phyloP scores from a whole-genome alignment of 176 grass and related monocot species.

The Oryza meridionalis region DNA sequence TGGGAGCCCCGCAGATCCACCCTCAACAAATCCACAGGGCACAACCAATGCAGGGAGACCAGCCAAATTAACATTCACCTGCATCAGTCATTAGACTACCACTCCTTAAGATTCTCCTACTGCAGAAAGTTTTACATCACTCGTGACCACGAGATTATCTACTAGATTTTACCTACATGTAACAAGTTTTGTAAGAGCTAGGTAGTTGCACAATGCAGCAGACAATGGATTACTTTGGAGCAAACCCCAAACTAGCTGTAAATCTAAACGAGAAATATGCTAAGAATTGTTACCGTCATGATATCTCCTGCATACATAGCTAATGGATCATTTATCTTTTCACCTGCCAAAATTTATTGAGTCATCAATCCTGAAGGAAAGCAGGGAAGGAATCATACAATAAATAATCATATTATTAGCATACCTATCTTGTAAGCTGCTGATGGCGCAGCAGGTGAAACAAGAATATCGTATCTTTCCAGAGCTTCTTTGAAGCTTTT shows the following conservation, averaged over 20 bases:
- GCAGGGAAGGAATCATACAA: not conserved
- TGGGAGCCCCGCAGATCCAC: constrained; percentile 71
- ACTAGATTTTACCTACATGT: not conserved
- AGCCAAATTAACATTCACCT: constrained; percentile 97
- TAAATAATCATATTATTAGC: constrained; percentile 21
- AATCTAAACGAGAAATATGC: not conserved
- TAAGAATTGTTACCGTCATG: constrained; percentile 77
- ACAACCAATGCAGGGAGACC: constrained; percentile 86
- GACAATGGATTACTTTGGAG: not conserved
- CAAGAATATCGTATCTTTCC: constrained; percentile 70
- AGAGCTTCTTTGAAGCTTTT: constrained; percentile 92
- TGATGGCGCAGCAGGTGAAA: constrained; percentile 93
- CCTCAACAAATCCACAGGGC: constrained; percentile 88
- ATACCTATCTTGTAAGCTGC: constrained; percentile 95
- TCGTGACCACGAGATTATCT: not conserved
- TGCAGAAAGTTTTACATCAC: not conserved
- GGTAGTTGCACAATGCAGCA: not conserved
- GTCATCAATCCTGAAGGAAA: constrained; percentile 33
- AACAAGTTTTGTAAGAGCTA: not conserved
- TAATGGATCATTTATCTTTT: constrained; percentile 94
- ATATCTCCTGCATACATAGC: constrained; percentile 96
- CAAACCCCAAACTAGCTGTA: not conserved
- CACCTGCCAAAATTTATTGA: constrained; percentile 55
- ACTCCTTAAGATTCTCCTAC: not conserved
- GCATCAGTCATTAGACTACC: constrained; percentile 20